Percentiles rank a stretch among this genome's conserved stretches.
phyloP scores from a whole-genome alignment of 768 basidiomycete genomes.

The Leccinum incarnatum region DNA sequence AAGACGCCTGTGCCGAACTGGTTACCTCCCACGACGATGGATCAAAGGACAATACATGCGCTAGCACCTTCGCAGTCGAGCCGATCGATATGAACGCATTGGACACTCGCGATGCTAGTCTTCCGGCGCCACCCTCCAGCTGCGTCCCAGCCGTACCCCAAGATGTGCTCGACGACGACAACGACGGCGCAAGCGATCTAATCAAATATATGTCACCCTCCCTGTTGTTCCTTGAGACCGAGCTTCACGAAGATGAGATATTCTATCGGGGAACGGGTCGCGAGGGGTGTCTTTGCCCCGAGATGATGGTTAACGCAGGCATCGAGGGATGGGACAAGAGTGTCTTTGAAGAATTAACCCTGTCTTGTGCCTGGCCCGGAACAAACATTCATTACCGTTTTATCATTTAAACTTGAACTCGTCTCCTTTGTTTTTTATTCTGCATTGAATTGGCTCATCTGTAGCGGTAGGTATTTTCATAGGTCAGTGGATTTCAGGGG shows the following conservation, averaged over 20 bases:
- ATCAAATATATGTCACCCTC: neutral
- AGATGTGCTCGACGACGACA: neutral
- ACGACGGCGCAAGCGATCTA: neutral
- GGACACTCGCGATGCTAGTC: neutral
- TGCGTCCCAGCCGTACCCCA: neutral
- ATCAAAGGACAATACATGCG: neutral
- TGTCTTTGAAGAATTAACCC: neutral
- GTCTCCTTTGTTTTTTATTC: neutral
- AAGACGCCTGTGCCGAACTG: neutral
- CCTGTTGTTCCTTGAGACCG: neutral
- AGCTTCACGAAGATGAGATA: conserved; percentile 3
- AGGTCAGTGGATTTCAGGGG: too few species aligned
- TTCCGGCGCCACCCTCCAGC: neutral
- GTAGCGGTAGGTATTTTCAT: too few species aligned
- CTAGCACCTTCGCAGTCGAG: neutral
- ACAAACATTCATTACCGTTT: neutral
- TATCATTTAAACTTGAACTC: neutral
- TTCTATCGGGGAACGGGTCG: conserved; percentile 1
- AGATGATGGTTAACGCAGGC: conserved; percentile 9
- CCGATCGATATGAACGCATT: neutral
- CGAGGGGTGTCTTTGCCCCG: conserved; percentile 10
- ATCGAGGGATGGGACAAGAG: conserved; percentile 9
- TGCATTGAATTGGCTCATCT: neutral
- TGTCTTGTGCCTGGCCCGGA: neutral
- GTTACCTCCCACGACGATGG: neutral